Evolutionary conservation across 2,329 filamentous ascomycete species (phyloP), one percentile per base, ranked within the genome.

Genomic region (Pseudocercospora ulei): DNA sequence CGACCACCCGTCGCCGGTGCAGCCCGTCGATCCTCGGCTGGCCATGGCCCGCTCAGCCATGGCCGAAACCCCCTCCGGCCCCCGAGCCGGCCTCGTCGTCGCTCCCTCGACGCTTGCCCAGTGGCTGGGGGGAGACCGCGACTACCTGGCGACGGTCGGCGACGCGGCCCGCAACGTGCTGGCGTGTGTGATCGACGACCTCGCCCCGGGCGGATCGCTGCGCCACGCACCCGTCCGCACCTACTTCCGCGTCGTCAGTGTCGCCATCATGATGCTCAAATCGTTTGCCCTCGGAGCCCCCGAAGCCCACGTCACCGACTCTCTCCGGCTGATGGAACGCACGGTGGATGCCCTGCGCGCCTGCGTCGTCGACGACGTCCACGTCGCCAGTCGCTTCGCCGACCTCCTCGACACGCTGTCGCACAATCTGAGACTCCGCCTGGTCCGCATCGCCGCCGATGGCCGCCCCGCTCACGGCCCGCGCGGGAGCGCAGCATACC

Each of bases 191-290:
- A 80, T 87, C 5, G 76, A 88, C 13, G 81, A 80, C 2, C 69
- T 90, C 11, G 68, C 82, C 3, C 81, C 82, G 0, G 73, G 73
- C 4, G 80, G 79, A 24, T 86, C 82, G 52, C 75, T 90, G 28
- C 83, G 84, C 56, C 83, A 88, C 55, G 82, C 82, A 0, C 83
- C 83, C 0, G 83, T 90, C 3, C 72, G 83, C 30, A 88, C 83
- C 0, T 88, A 88, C 59, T 87, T 90, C 64, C 76, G 83, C 40
- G 88, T 90, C 57, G 84, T 88, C 48, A 83, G 78, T 41, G 82
- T 83, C 3, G 81, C 82, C 46, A 87, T 88, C 74, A 87, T 90
- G 55, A 62, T 90, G 11, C 71, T 90, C 34, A 90, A 80, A 64
- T 88, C 83, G 0, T 88, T 90, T 60, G 82, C 82, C 0, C 70